A percentile compares a stretch with the other conserved stretches of the same genome.
Evolutionary conservation across 129 eudicot species (phyloP).

Genomic region (Gnaphalium uliginosum): DNA sequence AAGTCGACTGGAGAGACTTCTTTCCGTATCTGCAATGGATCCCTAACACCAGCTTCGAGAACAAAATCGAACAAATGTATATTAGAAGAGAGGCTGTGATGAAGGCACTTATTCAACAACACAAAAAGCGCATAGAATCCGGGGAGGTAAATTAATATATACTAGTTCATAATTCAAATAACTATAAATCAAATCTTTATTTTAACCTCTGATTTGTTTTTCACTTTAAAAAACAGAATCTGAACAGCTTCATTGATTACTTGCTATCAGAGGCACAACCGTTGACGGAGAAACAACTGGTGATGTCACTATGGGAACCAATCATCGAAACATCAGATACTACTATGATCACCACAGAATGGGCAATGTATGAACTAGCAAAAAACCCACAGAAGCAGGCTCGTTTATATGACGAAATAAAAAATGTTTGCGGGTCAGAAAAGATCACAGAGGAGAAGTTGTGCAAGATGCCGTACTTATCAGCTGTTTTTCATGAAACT

Average conservation of each 20-base stretch:
- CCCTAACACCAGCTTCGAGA: constrained; percentile 39
- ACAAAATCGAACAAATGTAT: constrained; percentile 32
- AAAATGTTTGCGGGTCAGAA: constrained; percentile 44
- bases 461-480: constrained; percentile 46
- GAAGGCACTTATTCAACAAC: constrained; percentile 44
- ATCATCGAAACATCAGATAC: constrained; percentile 52
- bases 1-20: constrained; percentile 69
- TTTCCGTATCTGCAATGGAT: constrained; percentile 59
- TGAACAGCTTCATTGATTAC: constrained; percentile 33
- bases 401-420: constrained; percentile 38
- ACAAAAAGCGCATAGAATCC: constrained; percentile 30
- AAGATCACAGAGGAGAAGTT: constrained; percentile 45
- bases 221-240: constrained; percentile 18
- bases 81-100: constrained; percentile 43
- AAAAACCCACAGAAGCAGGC: constrained; percentile 41
- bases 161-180: not conserved
- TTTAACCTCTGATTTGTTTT: not conserved
- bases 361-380: constrained; percentile 57
- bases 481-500: constrained; percentile 53
- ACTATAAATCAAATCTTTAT: not conserved
- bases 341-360: constrained; percentile 46
- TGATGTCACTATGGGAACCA: constrained; percentile 52
- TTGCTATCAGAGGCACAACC: constrained; percentile 41
- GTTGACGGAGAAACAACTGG: constrained; percentile 38
- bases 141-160: constrained; percentile 38